Evolutionary conservation across 140 eudicot species (phyloP).

Genomic region (Ambrosia hybrid): DNA sequence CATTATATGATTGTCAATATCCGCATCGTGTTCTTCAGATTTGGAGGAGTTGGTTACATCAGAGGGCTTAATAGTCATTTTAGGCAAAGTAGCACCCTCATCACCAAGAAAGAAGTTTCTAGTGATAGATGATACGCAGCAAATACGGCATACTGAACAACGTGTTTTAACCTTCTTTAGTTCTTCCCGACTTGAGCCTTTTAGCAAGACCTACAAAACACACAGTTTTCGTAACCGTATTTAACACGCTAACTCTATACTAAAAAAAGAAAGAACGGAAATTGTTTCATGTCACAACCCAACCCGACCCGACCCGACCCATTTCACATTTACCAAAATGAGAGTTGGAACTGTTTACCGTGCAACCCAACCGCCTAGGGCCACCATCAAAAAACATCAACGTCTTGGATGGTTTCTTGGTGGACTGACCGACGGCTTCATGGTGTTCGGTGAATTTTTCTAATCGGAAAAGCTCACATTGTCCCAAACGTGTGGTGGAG

Average conservation of each 20-base stretch:
- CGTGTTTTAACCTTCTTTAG: slow-evolving; percentile 84
- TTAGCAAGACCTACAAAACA: slow-evolving; percentile 80
- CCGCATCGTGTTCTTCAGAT: slow-evolving; percentile 34
- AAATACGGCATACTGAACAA: slow-evolving; percentile 86
- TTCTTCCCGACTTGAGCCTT: slow-evolving; percentile 72
- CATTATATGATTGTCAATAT: slow-evolving; percentile 33
- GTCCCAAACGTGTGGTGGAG: slow-evolving; percentile 67
- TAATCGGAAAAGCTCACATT: slow-evolving; percentile 82
- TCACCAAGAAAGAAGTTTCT: slow-evolving; percentile 96
- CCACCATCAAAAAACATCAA: slow-evolving; percentile 98
- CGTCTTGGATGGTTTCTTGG: slow-evolving; percentile 75
- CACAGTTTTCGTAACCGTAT: too few relatives aligned
- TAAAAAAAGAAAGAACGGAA: too few relatives aligned
- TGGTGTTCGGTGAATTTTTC: slow-evolving; percentile 73
- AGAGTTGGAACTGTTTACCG: slow-evolving; percentile 58
- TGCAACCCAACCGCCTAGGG: slow-evolving; percentile 96
- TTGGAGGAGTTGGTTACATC: slow-evolving; percentile 27
- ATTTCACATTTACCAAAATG: too few relatives aligned
- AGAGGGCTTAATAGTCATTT: slow-evolving; percentile 38
- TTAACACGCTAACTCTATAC: too few relatives aligned
- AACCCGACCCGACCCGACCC: too few relatives aligned
- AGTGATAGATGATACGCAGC: slow-evolving; percentile 94
- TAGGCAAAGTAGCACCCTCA: slow-evolving; percentile 96
- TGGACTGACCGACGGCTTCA: slow-evolving; percentile 51
- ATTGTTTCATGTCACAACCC: too few relatives aligned